Conservation (phyloP, 495 filamentous ascomycete species). For the Penicillium herquei region DNA sequence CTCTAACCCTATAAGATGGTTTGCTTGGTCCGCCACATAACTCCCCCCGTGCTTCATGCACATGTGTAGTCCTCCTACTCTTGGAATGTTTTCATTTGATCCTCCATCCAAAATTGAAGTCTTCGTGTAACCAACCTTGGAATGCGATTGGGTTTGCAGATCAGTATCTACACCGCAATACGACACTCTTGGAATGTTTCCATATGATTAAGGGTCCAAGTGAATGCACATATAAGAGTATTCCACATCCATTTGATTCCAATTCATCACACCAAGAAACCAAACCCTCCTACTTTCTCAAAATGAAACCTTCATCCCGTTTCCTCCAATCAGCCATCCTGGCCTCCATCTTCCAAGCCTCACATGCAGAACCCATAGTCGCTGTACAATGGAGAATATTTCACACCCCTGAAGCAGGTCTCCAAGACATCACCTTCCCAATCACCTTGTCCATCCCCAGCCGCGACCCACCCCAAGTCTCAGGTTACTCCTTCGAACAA, state of each 20-base stretch:
- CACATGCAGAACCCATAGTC: conserved; percentile 21
- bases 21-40: too few relatives aligned
- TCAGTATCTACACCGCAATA: conserved; percentile 8
- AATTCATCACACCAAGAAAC: not conserved
- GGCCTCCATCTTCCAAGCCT: conserved; percentile 12
- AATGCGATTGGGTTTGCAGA: conserved; percentile 16
- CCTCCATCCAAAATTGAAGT: not conserved
- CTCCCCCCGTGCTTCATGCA: too few relatives aligned
- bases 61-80: too few relatives aligned
- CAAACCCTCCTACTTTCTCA: not conserved
- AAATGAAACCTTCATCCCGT: conserved; percentile 14
- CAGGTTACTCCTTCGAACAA: conserved; percentile 29
- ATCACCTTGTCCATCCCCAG: conserved; percentile 27
- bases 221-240: not conserved
- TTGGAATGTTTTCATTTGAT: too few relatives aligned
- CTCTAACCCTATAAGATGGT: too few relatives aligned
- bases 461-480: conserved; percentile 20
- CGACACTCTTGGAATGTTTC: conserved; percentile 5
- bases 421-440: conserved; percentile 28
- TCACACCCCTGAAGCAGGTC: conserved; percentile 10
- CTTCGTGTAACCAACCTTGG: conserved; percentile 12
- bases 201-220: conserved; percentile 8
- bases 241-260: too few relatives aligned
- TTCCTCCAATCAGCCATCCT: conserved; percentile 8
- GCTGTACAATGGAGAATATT: conserved; percentile 19